Evolutionary conservation across 2,329 filamentous ascomycete genomes (phyloP), one percentile per base, ranked within the genome.

Genomic region (Pyricularia pennisetigena): DNA sequence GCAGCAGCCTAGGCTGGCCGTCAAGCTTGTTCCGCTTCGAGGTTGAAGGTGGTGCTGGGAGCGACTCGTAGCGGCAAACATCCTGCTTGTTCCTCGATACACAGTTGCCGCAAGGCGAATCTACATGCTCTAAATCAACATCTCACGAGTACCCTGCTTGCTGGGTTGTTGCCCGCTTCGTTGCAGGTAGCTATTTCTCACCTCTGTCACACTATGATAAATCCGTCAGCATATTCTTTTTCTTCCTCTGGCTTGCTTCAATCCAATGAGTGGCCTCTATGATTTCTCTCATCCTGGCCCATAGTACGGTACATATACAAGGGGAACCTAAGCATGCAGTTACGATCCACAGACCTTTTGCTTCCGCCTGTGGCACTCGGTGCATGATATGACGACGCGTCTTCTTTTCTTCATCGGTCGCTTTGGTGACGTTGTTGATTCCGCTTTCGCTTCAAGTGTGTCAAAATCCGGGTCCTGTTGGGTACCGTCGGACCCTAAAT

Each of bases 331-430:
- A 16, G 16, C 41, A 49, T 49, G 2, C 16, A 2, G 20, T 20
- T 49, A 20, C 41, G 41, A 49, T 49, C 16, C 5, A 49, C 41
- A 49, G 63, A 84, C 84, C 80, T 86, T 86, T 74, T 88, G 85
- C 74, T 89, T 89, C 69, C 87, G 81, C 70, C 86, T 80, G 75
- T 89, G 87, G 71, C 87, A 89, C 74, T 89, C 86, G 12, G 83
- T 86, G 72, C 87, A 89, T 8, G 85, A 88, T 69, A 89, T 86
- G 63, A 88, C 85, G 61, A 86, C 80, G 57, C 87, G 81, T 72
- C 85, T 82, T 71, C 87, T 80, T 76, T 88, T 88, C 68, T 84
- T 81, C 4, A 82, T 80, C 23, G 82, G 81, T 59, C 76, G 78
- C 70, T 76, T 78, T 32, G 69, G 49, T 7, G 68, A 24, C 12